Evolutionary conservation across 768 basidiomycete genomes (phyloP).

Genomic region (Thelephora ganbajun): DNA sequence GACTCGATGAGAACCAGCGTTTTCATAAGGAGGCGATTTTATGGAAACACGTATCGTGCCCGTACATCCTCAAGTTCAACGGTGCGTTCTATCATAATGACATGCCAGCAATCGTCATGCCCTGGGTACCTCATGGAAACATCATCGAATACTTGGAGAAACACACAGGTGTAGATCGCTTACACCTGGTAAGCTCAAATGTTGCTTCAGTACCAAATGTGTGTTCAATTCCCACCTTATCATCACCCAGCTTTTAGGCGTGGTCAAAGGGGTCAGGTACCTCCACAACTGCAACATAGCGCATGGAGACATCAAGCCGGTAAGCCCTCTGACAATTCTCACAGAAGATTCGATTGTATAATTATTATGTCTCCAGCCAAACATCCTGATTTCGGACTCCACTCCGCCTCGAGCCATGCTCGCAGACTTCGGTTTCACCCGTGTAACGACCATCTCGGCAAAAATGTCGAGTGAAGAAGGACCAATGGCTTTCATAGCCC

Average conservation of each 20-base stretch:
- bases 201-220: background rate
- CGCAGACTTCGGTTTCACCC: slow-evolving; percentile 3
- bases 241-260: background rate
- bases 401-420: background rate
- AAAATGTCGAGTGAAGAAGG: background rate
- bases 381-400: slow-evolving; percentile 2
- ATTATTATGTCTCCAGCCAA: background rate
- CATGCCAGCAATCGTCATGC: slow-evolving; percentile 5
- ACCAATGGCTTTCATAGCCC: background rate
- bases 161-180: slow-evolving; percentile 2
- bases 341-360: background rate
- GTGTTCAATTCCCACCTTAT: background rate
- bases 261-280: background rate
- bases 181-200: background rate
- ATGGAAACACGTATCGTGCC: slow-evolving; percentile 1
- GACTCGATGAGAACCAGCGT: no score
- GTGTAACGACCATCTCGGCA: background rate
- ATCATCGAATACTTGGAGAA: slow-evolving; percentile 4
- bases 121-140: slow-evolving; percentile 5
- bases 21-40: background rate
- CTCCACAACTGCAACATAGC: background rate
- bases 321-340: background rate
- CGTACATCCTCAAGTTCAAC: slow-evolving; percentile 8
- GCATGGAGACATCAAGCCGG: background rate
- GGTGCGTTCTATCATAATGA: slow-evolving; percentile 5